Evolutionary conservation across 2,329 filamentous ascomycete species (phyloP), one percentile per base, ranked within the genome.

Genomic region (Colletotrichum filicis): DNA sequence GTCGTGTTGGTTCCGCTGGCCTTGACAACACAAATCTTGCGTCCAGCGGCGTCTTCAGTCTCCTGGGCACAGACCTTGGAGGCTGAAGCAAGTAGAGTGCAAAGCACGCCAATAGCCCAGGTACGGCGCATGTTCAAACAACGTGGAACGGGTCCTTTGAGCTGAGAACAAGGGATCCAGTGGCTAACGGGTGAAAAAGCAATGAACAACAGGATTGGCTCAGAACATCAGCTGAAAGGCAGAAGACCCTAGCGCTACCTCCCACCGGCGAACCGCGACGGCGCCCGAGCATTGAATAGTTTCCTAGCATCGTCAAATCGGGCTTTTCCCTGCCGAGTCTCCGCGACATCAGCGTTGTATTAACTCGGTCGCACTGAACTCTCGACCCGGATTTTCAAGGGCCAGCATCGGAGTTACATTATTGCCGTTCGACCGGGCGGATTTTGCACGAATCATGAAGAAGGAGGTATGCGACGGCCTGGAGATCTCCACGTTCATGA

Each of bases 1-100:
- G 74, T 76, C 1, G 76, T 77, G 19, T 78, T 53, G 16, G 24
- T 71, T n/a, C 49, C 30, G 35, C 75, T 22, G 1, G 80, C 79
- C 32, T 77, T 11, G 55, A 83, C 59, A 62, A 80, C 70, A 75
- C 80, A 78, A 12, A 80, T 68, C 59, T 78, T 70, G n/a, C 32
- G 58, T 22, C 26, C 26, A 3, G 24, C 19, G 4, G 4, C 4
- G 6, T 37, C 30, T 22, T 56, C 62, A 16, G 22, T 30, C 26
- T 60, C 30, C 12, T 42, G 24, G 4, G 12, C 16, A 19, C 6
- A 6, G 1, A 37, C n/a, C 3, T 28, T 22, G 12, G 24, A 66
- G 3, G 32, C 9, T 7, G 35, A 11, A 35, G 55, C 12, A 24
- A 53, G 19, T 1, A 66, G 30, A n/a, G 28, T 52, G 53, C 37